Evolutionary conservation across 106 monocot species (phyloP).

Genomic region (Allium sativum): DNA sequence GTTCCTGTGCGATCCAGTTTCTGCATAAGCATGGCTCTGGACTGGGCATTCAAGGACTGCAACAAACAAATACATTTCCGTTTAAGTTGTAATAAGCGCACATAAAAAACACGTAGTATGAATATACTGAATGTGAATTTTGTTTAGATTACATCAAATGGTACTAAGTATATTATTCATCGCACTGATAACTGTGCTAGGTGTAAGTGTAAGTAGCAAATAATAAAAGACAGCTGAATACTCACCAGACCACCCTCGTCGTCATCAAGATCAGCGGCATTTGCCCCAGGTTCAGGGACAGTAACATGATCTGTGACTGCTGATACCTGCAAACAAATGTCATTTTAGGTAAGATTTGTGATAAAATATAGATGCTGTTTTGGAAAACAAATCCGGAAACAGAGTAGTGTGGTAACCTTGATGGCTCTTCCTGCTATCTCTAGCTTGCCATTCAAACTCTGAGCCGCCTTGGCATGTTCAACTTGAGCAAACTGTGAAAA

Average conservation of each 20-base stretch:
- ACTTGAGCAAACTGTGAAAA: conserved; percentile 36
- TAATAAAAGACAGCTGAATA: too few species aligned
- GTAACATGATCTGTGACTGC: conserved; percentile 51
- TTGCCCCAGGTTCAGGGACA: conserved; percentile 41
- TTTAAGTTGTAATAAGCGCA: too few species aligned
- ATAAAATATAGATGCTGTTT: too few species aligned
- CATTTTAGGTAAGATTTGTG: not conserved
- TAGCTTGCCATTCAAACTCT: conserved; percentile 54
- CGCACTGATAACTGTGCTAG: too few species aligned
- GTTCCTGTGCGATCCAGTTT: conserved; percentile 59
- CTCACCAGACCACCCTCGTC: conserved; percentile 39
- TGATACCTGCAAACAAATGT: conserved; percentile 30
- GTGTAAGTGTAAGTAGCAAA: not conserved
- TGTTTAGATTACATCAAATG: too few species aligned
- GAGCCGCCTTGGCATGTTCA: conserved; percentile 55
- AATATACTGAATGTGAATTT: too few species aligned
- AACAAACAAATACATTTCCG: not conserved
- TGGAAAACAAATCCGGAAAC: too few species aligned
- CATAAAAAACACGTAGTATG: too few species aligned
- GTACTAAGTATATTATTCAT: too few species aligned
- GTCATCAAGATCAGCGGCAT: conserved; percentile 59
- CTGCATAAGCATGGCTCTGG: conserved; percentile 50
- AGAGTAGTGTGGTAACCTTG: conserved; percentile 21
- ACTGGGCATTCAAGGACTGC: conserved; percentile 55
- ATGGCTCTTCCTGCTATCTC: conserved; percentile 55